Evolutionary conservation across 352 stramenopile species (phyloP), one percentile per base, ranked within the genome.

Genomic region (Globisporangium parvum): DNA sequence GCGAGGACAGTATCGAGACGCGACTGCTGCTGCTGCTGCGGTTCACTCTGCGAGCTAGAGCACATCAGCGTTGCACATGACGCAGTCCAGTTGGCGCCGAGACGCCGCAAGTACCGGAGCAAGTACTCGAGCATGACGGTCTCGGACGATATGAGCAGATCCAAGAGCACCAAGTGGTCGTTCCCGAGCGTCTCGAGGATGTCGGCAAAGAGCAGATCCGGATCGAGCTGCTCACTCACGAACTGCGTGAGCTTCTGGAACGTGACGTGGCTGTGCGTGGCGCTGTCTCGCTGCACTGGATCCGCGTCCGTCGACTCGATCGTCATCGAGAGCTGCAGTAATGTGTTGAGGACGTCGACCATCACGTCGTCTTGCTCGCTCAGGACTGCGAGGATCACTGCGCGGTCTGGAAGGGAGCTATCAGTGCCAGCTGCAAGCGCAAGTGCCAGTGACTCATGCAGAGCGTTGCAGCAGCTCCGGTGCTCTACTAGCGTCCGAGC

Each of bases 331-430:
- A 80, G 72, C 9, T 63, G 53, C 28, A 71, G 67, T 18, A 88
- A 62, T 20, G 65, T 57, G 18, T 80, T 60, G 3, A 84, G 60
- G n/a, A 85, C 73, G 48, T 86, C 72, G 23, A 91, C 59, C 66
- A 91, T 70, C 21, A 82, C 67, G 47, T 88, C 76, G 40, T 91
- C 80, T 69, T 91, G 77, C 50, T 91, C 80, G 23, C 68, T 71
- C 12, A 91, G 57, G 18, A 87, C 58, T 12, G 44, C 51, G n/a
- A 88, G 66, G 20, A 88, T 49, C n/a, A 66, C 60, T 26, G 48
- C 21, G 14, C 77, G 66, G 44, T 42, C n/a, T 15, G 39, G 47
- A n/a, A 53, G 20, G 6, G 18, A 12, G 28, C 17, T 20, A 26
- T 26, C 26, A 23, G 33, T 17, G 28, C 21, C 11, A 11, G n/a